Percentiles rank a stretch among this genome's conserved stretches.
Evolutionary conservation across 2,329 filamentous ascomycete species (phyloP).

Genomic region (Talaromyces pinophilus): DNA sequence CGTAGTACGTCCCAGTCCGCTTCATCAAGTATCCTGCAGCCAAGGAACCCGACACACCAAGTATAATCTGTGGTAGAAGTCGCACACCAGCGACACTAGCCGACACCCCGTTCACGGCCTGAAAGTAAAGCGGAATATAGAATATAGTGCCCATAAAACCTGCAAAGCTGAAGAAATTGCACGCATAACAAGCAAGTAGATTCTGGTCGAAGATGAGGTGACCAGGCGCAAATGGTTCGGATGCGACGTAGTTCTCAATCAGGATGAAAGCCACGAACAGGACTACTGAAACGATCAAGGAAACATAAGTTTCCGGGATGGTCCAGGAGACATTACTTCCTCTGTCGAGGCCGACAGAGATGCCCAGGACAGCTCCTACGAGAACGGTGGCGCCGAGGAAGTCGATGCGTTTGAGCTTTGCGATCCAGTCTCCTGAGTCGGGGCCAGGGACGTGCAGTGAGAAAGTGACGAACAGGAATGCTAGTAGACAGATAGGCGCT

Average conservation of each 20-base stretch:
- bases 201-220: slow-evolving; percentile 69
- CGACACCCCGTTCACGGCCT: slow-evolving; percentile 66
- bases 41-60: slow-evolving; percentile 65
- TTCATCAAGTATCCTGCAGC: slow-evolving; percentile 67
- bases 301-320: slow-evolving; percentile 58
- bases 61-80: slow-evolving; percentile 66
- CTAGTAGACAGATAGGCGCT: slow-evolving; percentile 66
- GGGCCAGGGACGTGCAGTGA: slow-evolving; percentile 61
- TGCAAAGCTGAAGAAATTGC: slow-evolving; percentile 71
- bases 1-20: slow-evolving; percentile 70
- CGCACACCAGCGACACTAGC: slow-evolving; percentile 66
- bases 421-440: slow-evolving; percentile 63
- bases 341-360: slow-evolving; percentile 70
- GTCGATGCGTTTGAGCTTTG: slow-evolving; percentile 69
- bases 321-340: slow-evolving; percentile 73
- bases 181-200: slow-evolving; percentile 67
- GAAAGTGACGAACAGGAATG: slow-evolving; percentile 64
- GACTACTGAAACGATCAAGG: slow-evolving; percentile 57
- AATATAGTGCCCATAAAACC: slow-evolving; percentile 64
- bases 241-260: slow-evolving; percentile 67
- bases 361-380: slow-evolving; percentile 63
- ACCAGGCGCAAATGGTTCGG: slow-evolving; percentile 72
- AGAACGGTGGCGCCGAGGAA: slow-evolving; percentile 70
- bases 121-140: slow-evolving; percentile 77
- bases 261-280: slow-evolving; percentile 68